Percentiles rank a stretch among this genome's conserved stretches.
These are phyloP conservation scores for Russula sp. DNA, from an alignment of 768 basidiomycete genomes.

Conservation along the genomic window DNA sequence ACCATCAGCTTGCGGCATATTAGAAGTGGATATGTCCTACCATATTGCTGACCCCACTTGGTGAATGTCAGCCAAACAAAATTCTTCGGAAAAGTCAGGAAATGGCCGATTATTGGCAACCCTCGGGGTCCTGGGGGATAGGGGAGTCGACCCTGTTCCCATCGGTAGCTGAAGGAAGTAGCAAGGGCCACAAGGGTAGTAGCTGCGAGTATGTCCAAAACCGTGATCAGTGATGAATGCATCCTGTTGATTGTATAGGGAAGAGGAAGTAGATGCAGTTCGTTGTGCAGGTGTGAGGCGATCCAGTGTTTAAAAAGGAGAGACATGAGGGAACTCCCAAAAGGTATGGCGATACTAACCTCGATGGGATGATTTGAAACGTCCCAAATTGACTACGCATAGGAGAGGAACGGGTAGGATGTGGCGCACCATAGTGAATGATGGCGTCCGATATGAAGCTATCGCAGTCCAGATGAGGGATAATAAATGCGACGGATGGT, in stretches of 20 bases:
- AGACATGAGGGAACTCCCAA: not conserved
- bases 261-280: not conserved
- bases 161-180: not conserved
- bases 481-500: not conserved
- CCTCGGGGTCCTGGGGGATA: conserved; percentile 11
- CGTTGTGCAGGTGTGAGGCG: not conserved
- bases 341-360: not conserved
- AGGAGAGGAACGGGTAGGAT: not conserved
- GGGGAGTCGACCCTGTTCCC: not conserved
- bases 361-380: not conserved
- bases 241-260: not conserved
- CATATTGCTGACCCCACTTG: conserved; percentile 9
- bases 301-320: not conserved
- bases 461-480: not conserved
- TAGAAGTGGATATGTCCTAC: not conserved
- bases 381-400: not conserved
- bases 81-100: conserved; percentile 9
- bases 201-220: not conserved
- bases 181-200: not conserved
- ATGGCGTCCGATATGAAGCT: not conserved
- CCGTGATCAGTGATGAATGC: not conserved
- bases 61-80: conserved; percentile 11
- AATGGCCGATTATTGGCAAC: conserved; percentile 1
- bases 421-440: not conserved
- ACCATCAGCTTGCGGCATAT: not conserved